Base-by-base conservation (phyloP, 2,329 filamentous ascomycete genomes). In the Ophiostoma novo-ulmi region DNA sequence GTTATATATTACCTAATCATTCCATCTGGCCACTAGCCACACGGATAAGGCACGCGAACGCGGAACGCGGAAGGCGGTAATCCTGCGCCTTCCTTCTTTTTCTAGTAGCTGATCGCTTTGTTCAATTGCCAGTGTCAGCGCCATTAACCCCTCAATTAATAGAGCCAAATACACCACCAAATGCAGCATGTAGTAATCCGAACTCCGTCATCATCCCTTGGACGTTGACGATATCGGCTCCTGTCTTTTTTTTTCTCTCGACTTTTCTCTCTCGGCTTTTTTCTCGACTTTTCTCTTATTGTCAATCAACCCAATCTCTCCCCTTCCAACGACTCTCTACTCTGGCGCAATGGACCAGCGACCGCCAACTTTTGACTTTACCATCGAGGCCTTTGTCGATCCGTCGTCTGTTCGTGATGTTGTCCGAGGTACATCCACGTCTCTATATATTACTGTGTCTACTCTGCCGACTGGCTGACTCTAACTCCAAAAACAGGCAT, bases 311-410 rank as follows among this genome's bases (percentile, higher is more conserved):
- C 17, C 22, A 58, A 58, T 58, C 22, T 13, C 39, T 44, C 14
- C 11, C 14, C 39, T 11, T n/a, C 38, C 64, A 13, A 3, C 35
- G 5, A 39, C 31, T 26, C 17, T 8, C 31, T 65, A 6, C 14
- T n/a, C 39, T 22, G 38, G 38, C 55, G 69, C 72, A 58, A 74
- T 73, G 72, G 74, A 74, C 31, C 72, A 73, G 48, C 73, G 69
- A 67, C 64, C 68, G 65, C 70, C 71, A 13, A 88, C 92, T 72
- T 92, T 93, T 76, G 93, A 97, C 81, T 97, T 97, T 82, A 92
- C 92, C 75, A 87, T 99, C 78, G 94, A 97, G 79, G 90, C 97
- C 78, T 96, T 97, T 79, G 92, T 94, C 72, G 95, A 98, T 81
- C 92, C 93, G 69, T 87, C 88, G 63, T 95, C 91, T 70, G 92